These are phyloP conservation scores for Pythium guiyangense DNA, from an alignment of 352 stramenopile genomes.

Conservation along the genomic window DNA sequence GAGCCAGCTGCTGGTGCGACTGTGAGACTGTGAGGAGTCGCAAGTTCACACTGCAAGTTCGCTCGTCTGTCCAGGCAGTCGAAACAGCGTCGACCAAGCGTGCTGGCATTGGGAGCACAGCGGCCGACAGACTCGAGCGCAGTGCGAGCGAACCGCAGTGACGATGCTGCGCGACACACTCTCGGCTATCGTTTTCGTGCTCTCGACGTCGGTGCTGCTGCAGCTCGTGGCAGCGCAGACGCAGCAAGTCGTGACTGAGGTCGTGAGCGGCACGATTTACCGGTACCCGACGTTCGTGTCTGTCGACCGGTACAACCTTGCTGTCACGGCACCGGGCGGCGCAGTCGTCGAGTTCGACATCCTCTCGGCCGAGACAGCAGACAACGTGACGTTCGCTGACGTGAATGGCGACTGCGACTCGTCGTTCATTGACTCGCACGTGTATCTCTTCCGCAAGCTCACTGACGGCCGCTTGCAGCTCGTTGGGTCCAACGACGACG, in stretches of 20 bases:
- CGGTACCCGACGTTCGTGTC: conserved; percentile 39
- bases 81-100: too few species aligned
- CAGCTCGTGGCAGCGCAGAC: conserved; percentile 1
- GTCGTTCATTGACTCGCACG: conserved; percentile 63
- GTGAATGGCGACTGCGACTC: conserved; percentile 73
- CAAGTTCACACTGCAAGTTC: too few species aligned
- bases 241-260: conserved; percentile 30
- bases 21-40: too few species aligned
- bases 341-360: conserved; percentile 63
- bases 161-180: neutral
- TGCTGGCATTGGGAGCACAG: too few species aligned
- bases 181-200: neutral
- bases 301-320: conserved; percentile 58
- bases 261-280: conserved; percentile 53
- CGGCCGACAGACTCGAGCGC: neutral
- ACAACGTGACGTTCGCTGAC: conserved; percentile 44
- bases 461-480: conserved; percentile 24
- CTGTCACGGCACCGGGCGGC: conserved; percentile 20
- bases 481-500: conserved; percentile 61
- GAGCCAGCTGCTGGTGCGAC: too few species aligned
- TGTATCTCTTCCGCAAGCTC: conserved; percentile 37
- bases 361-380: conserved; percentile 53
- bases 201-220: neutral
- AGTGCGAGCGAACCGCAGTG: neutral
- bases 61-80: too few species aligned